Conservation (phyloP, 768 basidiomycete genomes). For the Phylloporus arenicola region DNA sequence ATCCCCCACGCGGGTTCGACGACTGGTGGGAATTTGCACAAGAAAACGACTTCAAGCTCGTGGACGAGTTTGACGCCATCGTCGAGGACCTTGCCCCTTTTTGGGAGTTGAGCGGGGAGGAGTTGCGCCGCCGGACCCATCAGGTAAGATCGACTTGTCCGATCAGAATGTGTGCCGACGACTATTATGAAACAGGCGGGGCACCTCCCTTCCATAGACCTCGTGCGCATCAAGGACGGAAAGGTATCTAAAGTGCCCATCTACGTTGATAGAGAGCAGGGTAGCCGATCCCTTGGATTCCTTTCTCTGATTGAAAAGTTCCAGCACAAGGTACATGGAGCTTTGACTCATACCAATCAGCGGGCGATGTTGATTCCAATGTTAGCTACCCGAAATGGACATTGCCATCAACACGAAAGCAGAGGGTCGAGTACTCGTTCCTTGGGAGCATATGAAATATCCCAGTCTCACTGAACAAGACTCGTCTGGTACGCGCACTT, state of each 20-base stretch:
- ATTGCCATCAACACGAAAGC: too few relatives aligned
- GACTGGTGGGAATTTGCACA: conserved; percentile 81
- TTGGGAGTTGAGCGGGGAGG: conserved; percentile 66
- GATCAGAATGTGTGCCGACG: neutral
- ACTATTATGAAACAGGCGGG: conserved; percentile 47
- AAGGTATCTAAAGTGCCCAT: conserved; percentile 53
- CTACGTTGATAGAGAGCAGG: conserved; percentile 61
- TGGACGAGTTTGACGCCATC: conserved; percentile 89
- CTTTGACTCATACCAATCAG: too few relatives aligned
- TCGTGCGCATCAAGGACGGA: conserved; percentile 72
- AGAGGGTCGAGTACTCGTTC: too few relatives aligned
- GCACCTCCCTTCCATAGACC: conserved; percentile 74
- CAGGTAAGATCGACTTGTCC: conserved; percentile 38
- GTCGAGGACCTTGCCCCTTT: conserved; percentile 79
- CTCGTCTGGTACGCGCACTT: too few relatives aligned
- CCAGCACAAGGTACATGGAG: conserved; percentile 50
- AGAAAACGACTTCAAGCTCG: conserved; percentile 66
- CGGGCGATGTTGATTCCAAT: too few relatives aligned
- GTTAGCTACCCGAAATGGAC: too few relatives aligned
- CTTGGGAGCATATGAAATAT: too few relatives aligned
- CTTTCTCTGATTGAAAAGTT: conserved; percentile 73
- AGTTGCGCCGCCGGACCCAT: conserved; percentile 57
- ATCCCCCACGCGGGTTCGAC: conserved; percentile 89
- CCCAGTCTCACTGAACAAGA: too few relatives aligned
- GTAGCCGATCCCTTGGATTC: conserved; percentile 76